A percentile compares a stretch with the other conserved stretches of the same genome.
Conservation (phyloP, 129 eudicot genomes). For the Helianthus tuberosus region DNA sequence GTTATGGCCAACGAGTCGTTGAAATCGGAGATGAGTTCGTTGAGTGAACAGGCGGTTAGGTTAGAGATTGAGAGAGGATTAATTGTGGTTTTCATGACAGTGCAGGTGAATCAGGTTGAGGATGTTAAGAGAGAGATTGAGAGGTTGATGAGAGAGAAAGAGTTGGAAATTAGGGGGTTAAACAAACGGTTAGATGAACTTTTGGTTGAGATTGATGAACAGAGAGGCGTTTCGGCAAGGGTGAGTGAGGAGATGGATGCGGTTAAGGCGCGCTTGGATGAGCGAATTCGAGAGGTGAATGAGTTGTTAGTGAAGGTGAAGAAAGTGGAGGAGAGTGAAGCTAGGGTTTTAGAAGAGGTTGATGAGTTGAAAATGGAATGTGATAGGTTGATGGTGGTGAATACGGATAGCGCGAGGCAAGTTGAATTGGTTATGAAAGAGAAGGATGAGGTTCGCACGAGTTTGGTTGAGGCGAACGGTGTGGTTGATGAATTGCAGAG, state of each 20-base stretch:
- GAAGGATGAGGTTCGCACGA: conserved; percentile 18
- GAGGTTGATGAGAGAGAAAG: conserved; percentile 33
- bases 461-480: conserved; percentile 14
- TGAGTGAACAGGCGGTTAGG: conserved; percentile 38
- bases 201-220: conserved; percentile 32
- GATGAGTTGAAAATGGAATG: conserved; percentile 12
- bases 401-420: conserved; percentile 27
- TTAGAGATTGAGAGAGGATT: conserved; percentile 46
- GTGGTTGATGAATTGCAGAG: conserved; percentile 6
- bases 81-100: conserved; percentile 17
- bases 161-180: conserved; percentile 43
- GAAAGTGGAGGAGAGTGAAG: conserved; percentile 35
- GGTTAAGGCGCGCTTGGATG: conserved; percentile 36
- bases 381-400: conserved; percentile 34
- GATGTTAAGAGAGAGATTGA: conserved; percentile 47
- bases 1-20: conserved; percentile 43
- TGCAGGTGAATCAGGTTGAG: conserved; percentile 23
- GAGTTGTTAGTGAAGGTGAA: conserved; percentile 33
- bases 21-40: conserved; percentile 37
- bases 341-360: conserved; percentile 21
- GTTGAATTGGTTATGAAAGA: conserved; percentile 36
- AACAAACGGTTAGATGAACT: conserved; percentile 24
- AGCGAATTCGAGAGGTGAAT: conserved; percentile 34
- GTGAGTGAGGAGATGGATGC: conserved; percentile 52
- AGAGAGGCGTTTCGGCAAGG: conserved; percentile 23